These are phyloP conservation scores for Hymenoscyphus linearis DNA, from an alignment of 2,329 filamentous ascomycete species.

Conservation along the genomic window DNA sequence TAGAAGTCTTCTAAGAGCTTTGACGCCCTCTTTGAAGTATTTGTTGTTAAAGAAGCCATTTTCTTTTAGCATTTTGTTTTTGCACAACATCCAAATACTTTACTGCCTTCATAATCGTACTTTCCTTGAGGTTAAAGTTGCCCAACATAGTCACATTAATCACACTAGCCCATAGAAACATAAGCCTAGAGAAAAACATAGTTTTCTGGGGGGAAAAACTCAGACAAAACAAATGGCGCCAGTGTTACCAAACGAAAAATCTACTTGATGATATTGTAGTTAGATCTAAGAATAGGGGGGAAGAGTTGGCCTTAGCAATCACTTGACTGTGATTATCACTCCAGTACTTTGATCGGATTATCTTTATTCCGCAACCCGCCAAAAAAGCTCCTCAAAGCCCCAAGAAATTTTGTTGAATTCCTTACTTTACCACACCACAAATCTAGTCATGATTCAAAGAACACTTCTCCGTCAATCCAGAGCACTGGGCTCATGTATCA, in stretches of 20 bases:
- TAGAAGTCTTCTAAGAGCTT: background rate
- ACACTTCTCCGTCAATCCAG: conserved; percentile 43
- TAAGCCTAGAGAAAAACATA: no score
- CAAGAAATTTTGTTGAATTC: no score
- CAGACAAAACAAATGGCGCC: background rate
- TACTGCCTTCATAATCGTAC: no score
- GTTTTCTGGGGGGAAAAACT: no score
- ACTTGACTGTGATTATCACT: background rate
- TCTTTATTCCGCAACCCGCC: background rate
- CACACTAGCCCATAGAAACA: no score
- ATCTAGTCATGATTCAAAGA: conserved; percentile 43
- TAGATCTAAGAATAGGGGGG: background rate
- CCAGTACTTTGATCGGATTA: background rate
- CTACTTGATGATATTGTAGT: background rate
- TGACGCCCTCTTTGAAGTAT: background rate
- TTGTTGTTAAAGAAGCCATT: no score
- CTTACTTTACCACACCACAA: conserved; percentile 16
- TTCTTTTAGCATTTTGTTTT: no score
- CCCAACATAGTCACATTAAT: no score
- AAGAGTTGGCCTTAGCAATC: background rate
- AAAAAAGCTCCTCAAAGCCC: background rate
- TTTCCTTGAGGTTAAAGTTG: no score
- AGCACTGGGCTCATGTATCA: conserved; percentile 35
- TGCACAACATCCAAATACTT: no score
- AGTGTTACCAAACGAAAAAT: background rate